phyloP scores from a whole-genome alignment of 2,329 filamentous ascomycete species.

The Hypoxylon sp. region DNA sequence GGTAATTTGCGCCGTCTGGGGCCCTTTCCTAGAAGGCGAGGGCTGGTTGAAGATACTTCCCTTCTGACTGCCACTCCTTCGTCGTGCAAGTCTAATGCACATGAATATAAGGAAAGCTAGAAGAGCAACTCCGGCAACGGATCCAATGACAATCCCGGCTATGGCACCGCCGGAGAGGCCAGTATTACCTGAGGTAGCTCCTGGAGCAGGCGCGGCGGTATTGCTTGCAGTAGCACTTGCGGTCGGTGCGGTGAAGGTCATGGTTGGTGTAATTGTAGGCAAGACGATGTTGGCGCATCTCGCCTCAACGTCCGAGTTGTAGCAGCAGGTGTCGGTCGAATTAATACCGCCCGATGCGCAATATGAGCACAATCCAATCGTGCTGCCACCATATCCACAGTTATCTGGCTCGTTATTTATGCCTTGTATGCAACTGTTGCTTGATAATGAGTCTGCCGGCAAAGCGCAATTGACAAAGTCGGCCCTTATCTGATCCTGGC shows the following conservation, averaged over 20 bases:
- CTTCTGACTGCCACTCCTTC: conserved; percentile 71
- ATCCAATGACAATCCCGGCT: conserved; percentile 90
- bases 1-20: conserved; percentile 59
- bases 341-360: conserved; percentile 88
- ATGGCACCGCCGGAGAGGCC: conserved; percentile 86
- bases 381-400: conserved; percentile 84
- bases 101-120: conserved; percentile 79
- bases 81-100: conserved; percentile 70
- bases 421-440: conserved; percentile 80
- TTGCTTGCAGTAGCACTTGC: conserved; percentile 64
- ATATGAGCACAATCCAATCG: conserved; percentile 86
- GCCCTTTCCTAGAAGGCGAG: conserved; percentile 74
- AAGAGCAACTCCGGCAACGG: conserved; percentile 78
- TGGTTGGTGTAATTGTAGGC: conserved; percentile 79
- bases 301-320: conserved; percentile 80
- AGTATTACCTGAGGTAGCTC: conserved; percentile 52
- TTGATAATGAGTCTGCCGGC: conserved; percentile 82
- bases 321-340: conserved; percentile 95
- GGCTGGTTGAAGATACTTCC: conserved; percentile 92
- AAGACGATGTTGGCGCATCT: conserved; percentile 84
- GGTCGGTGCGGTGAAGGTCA: conserved; percentile 69
- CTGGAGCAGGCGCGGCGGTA: conserved; percentile 53
- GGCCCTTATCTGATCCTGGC: conserved; percentile 84
- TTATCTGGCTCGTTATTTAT: conserved; percentile 85
- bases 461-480: conserved; percentile 93